A percentile compares a stretch with the other conserved stretches of the same genome.
phyloP scores from a whole-genome alignment of 148 eudicot genomes.

The Oxyria digyna region DNA sequence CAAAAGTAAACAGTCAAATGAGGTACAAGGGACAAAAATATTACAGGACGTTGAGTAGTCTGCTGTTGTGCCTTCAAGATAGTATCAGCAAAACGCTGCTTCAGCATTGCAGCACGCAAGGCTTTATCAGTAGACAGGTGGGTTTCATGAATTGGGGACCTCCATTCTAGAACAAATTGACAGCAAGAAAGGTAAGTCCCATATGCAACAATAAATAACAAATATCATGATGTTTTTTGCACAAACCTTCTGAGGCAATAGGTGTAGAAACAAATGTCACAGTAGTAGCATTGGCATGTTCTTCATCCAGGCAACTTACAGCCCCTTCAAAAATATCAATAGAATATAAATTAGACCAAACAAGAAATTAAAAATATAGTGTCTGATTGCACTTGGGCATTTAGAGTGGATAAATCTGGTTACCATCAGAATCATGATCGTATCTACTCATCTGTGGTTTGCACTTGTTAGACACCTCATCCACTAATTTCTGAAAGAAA shows the following conservation, averaged over 20 bases:
- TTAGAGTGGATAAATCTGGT: not conserved
- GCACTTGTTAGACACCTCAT: constrained; percentile 8
- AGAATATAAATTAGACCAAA: not conserved
- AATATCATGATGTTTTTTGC: not conserved
- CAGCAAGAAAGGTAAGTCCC: not conserved
- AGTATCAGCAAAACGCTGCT: constrained; percentile 67
- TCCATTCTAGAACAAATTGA: constrained; percentile 26
- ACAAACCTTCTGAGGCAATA: constrained; percentile 9
- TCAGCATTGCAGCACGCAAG: constrained; percentile 70
- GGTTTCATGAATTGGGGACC: constrained; percentile 19
- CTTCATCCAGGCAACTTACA: constrained; percentile 29
- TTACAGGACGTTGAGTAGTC: constrained; percentile 1
- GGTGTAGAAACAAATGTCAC: constrained; percentile 14
- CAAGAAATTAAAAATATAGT: not conserved
- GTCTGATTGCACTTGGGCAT: not conserved
- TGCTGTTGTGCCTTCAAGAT: constrained; percentile 17
- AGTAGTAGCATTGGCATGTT: constrained; percentile 12
- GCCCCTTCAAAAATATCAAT: constrained; percentile 25
- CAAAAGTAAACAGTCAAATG: not conserved
- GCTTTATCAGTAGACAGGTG: constrained; percentile 60
- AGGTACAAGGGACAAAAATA: not conserved
- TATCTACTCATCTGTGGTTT: constrained; percentile 10
- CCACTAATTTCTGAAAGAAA: constrained; percentile 7
- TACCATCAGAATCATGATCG: constrained; percentile 11
- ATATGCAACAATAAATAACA: not conserved